Evolutionary conservation across 148 eudicot genomes (phyloP).

Genomic region (Camellia sinensis): DNA sequence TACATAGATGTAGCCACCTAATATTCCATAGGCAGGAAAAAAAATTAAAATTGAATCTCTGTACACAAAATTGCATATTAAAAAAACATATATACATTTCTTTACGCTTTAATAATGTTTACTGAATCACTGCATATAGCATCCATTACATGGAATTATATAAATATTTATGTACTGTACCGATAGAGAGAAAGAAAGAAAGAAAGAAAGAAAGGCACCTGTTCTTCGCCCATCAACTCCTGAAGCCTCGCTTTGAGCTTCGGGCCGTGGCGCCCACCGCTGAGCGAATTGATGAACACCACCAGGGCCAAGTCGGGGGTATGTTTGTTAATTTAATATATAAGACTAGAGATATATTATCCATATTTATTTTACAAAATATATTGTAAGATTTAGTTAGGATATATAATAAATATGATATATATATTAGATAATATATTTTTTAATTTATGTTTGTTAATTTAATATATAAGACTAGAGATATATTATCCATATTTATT

Average conservation of each 20-base stretch:
- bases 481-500: no score
- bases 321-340: no score
- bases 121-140: not conserved
- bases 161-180: no score
- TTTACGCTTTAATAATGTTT: not conserved
- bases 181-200: not conserved
- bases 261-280: conserved; percentile 87
- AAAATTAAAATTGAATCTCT: not conserved
- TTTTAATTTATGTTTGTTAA: no score
- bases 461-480: no score
- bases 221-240: conserved; percentile 74
- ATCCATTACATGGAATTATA: not conserved
- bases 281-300: conserved; percentile 72
- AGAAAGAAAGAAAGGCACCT: conserved; percentile 36
- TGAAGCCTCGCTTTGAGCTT: conserved; percentile 56
- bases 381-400: no score
- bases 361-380: no score
- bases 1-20: not conserved
- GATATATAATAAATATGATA: no score
- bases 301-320: conserved; percentile 54
- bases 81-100: not conserved
- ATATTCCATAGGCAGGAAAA: not conserved
- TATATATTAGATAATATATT: no score
- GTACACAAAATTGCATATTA: not conserved
- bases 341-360: no score